Evolutionary conservation across 306 rosid species (phyloP).

Genomic region (Mimosa pudica): DNA sequence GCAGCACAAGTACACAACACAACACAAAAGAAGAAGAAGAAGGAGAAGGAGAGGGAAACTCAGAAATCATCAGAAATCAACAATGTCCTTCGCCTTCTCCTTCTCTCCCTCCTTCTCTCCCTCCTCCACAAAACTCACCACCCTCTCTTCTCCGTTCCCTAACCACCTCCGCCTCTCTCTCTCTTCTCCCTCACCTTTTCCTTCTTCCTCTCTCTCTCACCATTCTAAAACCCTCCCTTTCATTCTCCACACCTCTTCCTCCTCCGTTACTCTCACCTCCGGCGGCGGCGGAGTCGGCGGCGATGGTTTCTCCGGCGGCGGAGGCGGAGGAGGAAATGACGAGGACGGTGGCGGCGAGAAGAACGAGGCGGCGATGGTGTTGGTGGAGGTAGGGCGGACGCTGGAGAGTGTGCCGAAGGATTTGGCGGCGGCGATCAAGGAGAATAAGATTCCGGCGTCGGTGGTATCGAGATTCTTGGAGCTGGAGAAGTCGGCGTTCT

Average conservation of each 20-base stretch:
- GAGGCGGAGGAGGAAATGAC: constrained; percentile 38
- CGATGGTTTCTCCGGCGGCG: constrained; percentile 34
- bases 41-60: neutral
- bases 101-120: constrained; percentile 41
- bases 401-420: constrained; percentile 76
- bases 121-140: constrained; percentile 26
- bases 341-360: constrained; percentile 43
- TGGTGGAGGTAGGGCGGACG: constrained; percentile 69
- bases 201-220: constrained; percentile 23
- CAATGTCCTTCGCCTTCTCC: constrained; percentile 77
- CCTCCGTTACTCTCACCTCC: neutral
- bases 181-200: constrained; percentile 3
- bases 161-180: neutral
- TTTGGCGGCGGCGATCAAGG: constrained; percentile 74
- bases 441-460: constrained; percentile 72
- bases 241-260: constrained; percentile 20
- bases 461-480: constrained; percentile 72
- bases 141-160: neutral
- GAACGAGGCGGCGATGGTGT: constrained; percentile 63
- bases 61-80: neutral
- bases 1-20: neutral
- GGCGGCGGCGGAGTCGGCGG: constrained; percentile 44
- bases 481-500: constrained; percentile 60
- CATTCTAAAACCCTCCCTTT: constrained; percentile 33
- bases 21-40: neutral